These are phyloP conservation scores for Alternaria sp. DNA, from an alignment of 2,329 filamentous ascomycete genomes.

Conservation along the genomic window DNA sequence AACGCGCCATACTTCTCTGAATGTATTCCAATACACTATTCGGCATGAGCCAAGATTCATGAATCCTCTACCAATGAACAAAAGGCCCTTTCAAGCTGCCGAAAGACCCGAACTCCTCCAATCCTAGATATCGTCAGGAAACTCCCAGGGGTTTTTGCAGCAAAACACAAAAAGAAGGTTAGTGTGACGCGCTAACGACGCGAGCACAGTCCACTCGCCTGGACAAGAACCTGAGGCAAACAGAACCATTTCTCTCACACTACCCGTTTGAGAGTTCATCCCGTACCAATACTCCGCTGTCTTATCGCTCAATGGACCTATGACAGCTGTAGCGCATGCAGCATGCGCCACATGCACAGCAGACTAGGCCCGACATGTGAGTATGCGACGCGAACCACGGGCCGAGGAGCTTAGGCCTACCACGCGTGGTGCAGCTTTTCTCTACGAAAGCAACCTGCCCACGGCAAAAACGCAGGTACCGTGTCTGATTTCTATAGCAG, in stretches of 20 bases:
- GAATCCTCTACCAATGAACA: not conserved
- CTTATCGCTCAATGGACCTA: not conserved
- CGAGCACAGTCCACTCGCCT: not conserved
- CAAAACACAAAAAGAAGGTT: not conserved
- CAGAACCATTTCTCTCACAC: slow-evolving; percentile 2
- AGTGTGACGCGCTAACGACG: not conserved
- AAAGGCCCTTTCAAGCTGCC: slow-evolving; percentile 3
- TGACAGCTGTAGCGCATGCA: slow-evolving; percentile 10
- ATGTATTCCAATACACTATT: not conserved
- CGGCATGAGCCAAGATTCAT: not conserved
- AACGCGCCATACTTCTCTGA: not conserved
- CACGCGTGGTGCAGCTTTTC: not conserved
- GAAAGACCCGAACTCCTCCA: not conserved
- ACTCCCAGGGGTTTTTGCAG: not conserved
- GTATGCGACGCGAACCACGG: slow-evolving; percentile 5
- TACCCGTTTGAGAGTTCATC: not conserved
- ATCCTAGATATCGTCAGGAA: not conserved
- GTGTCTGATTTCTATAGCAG: not conserved
- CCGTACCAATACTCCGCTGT: slow-evolving; percentile 1
- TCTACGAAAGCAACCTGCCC: not conserved
- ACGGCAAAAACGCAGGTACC: not conserved
- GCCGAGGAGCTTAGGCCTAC: not conserved
- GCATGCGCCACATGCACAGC: not conserved
- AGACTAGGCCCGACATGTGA: not conserved
- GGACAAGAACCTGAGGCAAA: slow-evolving; percentile 5